phyloP scores from a whole-genome alignment of 768 basidiomycete species.

The Lentinula raphanica region DNA sequence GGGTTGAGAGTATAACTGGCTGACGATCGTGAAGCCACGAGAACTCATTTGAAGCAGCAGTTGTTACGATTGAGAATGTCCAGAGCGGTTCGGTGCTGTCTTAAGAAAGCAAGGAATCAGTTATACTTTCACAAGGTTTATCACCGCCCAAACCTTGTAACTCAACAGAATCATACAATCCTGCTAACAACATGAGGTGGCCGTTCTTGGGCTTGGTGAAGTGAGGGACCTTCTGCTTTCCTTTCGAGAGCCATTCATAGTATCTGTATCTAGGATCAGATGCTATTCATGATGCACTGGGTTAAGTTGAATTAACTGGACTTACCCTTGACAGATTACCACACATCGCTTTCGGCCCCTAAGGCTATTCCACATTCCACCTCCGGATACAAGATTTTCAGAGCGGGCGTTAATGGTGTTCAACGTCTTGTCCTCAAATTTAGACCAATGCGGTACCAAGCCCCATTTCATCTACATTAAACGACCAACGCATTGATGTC shows the following conservation, averaged over 20 bases:
- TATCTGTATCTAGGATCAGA: conserved; percentile 58
- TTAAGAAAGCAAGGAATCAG: conserved; percentile 21
- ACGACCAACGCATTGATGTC: neutral
- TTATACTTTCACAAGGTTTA: neutral
- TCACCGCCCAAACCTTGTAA: conserved; percentile 48
- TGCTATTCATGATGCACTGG: no score
- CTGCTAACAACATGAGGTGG: conserved; percentile 78
- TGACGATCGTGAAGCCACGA: conserved; percentile 90
- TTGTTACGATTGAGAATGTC: conserved; percentile 91
- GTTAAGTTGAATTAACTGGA: neutral
- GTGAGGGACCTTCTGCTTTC: conserved; percentile 35
- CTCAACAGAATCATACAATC: conserved; percentile 73
- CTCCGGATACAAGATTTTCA: conserved; percentile 71
- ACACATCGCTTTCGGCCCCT: conserved; percentile 81
- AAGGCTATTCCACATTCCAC: conserved; percentile 82
- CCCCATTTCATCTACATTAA: conserved; percentile 81
- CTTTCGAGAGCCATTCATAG: conserved; percentile 92
- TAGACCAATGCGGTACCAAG: conserved; percentile 78
- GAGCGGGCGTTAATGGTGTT: conserved; percentile 89
- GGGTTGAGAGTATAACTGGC: conserved; percentile 69
- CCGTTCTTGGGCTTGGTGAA: conserved; percentile 68
- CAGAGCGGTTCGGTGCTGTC: conserved; percentile 55
- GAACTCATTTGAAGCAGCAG: conserved; percentile 61
- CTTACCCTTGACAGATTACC: conserved; percentile 74
- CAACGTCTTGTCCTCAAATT: conserved; percentile 61